These are phyloP conservation scores for Fomes fomentarius DNA, from an alignment of 1,284 basidiomycete genomes.

Conservation along the genomic window DNA sequence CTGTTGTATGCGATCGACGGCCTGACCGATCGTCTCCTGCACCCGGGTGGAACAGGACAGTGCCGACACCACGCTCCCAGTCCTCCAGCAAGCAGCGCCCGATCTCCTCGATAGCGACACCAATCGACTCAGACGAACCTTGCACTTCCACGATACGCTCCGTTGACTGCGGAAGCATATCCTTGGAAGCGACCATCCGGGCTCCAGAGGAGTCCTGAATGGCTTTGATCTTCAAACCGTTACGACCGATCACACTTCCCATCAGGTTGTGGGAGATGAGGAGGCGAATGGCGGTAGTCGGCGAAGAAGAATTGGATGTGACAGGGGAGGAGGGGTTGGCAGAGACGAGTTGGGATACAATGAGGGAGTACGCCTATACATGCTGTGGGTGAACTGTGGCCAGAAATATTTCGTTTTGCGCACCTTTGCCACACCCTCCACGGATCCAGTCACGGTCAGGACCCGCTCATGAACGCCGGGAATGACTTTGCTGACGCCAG, in stretches of 20 bases:
- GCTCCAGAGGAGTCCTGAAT: slow-evolving; percentile 98
- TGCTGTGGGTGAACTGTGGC: too few relatives aligned
- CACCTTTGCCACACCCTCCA: slow-evolving; percentile 91
- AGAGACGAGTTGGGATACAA: slow-evolving; percentile 89
- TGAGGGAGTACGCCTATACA: slow-evolving; percentile 88
- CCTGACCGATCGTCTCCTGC: slow-evolving; percentile 73
- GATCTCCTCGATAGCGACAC: slow-evolving; percentile 92
- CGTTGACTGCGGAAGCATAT: slow-evolving; percentile 98
- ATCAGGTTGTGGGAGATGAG: slow-evolving; percentile 99
- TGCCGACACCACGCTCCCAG: slow-evolving; percentile 93
- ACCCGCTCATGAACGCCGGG: slow-evolving; percentile 97
- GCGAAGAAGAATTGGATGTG: slow-evolving; percentile 60
- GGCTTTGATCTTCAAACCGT: slow-evolving; percentile 98
- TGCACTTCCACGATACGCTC: slow-evolving; percentile 98
- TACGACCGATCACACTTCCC: slow-evolving; percentile 98
- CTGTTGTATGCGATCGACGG: slow-evolving; percentile 29
- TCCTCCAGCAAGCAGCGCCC: slow-evolving; percentile 95
- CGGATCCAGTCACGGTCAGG: slow-evolving; percentile 89
- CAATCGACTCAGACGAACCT: slow-evolving; percentile 89
- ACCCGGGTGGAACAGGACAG: slow-evolving; percentile 95
- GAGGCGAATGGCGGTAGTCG: slow-evolving; percentile 88
- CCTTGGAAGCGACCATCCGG: slow-evolving; percentile 97
- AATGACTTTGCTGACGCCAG: slow-evolving; percentile 98
- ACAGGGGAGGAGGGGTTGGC: slow-evolving; percentile 72
- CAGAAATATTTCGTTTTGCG: too few relatives aligned